Percentiles rank a stretch among this genome's conserved stretches.
Conservation (phyloP, 1,284 basidiomycete genomes). For the Sphagnurus paluster region DNA sequence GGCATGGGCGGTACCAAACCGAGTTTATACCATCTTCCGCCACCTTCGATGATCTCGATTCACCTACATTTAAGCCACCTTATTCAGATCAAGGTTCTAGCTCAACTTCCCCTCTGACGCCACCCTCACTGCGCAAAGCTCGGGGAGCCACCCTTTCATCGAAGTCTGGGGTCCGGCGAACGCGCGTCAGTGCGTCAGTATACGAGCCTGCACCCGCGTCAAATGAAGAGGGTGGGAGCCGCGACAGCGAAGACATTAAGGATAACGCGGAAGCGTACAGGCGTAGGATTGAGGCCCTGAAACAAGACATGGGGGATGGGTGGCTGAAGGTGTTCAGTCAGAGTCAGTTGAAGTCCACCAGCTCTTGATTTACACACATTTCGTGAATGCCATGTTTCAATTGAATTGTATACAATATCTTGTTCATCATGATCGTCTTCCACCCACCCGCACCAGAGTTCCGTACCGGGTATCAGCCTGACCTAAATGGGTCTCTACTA, state of each 20-base stretch:
- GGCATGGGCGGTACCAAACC: constrained; percentile 51
- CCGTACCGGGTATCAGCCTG: too few relatives aligned
- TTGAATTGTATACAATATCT: too few relatives aligned
- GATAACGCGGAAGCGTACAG: constrained; percentile 70
- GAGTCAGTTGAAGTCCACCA: constrained; percentile 35
- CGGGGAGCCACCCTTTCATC: constrained; percentile 29
- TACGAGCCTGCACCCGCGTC: constrained; percentile 51
- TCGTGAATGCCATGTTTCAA: too few relatives aligned
- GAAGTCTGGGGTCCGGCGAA: constrained; percentile 46
- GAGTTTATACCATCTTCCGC: constrained; percentile 36
- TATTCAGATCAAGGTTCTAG: neutral
- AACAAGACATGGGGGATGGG: constrained; percentile 83
- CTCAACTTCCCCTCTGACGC: constrained; percentile 3
- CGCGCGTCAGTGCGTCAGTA: constrained; percentile 55
- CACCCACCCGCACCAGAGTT: too few relatives aligned
- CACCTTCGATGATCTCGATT: constrained; percentile 7
- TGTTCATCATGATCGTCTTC: neutral
- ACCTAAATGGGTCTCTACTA: too few relatives aligned
- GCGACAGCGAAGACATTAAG: constrained; percentile 33
- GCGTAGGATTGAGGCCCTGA: constrained; percentile 75
- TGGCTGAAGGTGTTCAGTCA: constrained; percentile 85
- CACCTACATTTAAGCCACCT: neutral
- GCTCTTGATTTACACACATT: constrained; percentile 9
- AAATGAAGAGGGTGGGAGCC: constrained; percentile 27
- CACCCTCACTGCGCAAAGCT: constrained; percentile 12